A percentile compares a stretch with the other conserved stretches of the same genome.
Evolutionary conservation across 495 filamentous ascomycete species (phyloP).

Genomic region (Aspergillus baeticus): DNA sequence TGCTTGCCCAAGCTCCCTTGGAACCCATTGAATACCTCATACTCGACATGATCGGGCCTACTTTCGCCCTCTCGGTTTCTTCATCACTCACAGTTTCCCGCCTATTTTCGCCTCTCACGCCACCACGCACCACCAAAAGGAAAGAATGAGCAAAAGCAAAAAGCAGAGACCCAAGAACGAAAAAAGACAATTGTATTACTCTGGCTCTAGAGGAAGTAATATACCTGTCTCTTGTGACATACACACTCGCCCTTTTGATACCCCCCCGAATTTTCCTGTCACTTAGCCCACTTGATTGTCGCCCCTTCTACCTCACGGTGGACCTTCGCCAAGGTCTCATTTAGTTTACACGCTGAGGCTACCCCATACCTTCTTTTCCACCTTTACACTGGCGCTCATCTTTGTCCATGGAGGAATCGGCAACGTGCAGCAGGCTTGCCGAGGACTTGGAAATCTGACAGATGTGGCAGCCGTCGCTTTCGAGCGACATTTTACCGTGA

Average conservation of each 20-base stretch:
- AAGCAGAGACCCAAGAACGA: slow-evolving; percentile 14
- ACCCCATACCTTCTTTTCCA: not conserved
- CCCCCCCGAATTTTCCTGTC: slow-evolving; percentile 6
- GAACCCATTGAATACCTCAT: not conserved
- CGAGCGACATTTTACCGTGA: slow-evolving; percentile 19
- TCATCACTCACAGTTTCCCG: not conserved
- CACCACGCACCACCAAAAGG: not conserved
- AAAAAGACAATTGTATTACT: slow-evolving; percentile 2
- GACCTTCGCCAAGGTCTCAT: slow-evolving; percentile 3
- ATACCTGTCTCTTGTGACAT: slow-evolving; percentile 6
- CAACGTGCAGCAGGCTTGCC: slow-evolving; percentile 5
- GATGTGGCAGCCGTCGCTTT: slow-evolving; percentile 46
- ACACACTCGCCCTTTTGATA: slow-evolving; percentile 11
- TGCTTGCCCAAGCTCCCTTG: slow-evolving; percentile 2
- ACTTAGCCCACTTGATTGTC: not conserved
- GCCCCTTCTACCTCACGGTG: not conserved
- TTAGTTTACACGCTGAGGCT: not conserved
- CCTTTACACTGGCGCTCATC: slow-evolving; percentile 37
- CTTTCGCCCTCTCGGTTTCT: slow-evolving; percentile 21
- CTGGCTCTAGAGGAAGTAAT: slow-evolving; percentile 9
- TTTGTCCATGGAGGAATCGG: slow-evolving; percentile 10
- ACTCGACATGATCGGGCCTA: slow-evolving; percentile 18
- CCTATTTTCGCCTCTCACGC: not conserved
- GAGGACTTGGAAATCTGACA: slow-evolving; percentile 7
- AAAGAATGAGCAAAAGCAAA: slow-evolving; percentile 13